phyloP scores from a whole-genome alignment of 306 rosid genomes.

The Betula pendula region DNA sequence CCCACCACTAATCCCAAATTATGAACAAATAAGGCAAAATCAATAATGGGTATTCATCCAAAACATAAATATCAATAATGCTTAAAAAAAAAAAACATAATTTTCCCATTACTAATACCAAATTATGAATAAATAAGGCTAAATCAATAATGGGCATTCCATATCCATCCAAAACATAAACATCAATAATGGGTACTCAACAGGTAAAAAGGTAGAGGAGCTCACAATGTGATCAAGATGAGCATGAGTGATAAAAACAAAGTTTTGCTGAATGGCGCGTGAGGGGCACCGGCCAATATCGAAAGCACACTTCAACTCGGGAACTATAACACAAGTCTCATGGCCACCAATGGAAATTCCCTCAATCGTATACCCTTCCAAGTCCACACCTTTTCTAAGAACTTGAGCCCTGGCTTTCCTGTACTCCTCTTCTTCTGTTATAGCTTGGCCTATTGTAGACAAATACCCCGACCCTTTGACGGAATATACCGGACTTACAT shows the following conservation, averaged over 20 bases:
- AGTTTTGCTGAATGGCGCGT: conserved; percentile 85
- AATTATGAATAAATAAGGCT: background rate
- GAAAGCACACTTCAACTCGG: conserved; percentile 87
- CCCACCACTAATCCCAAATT: background rate
- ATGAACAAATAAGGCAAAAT: background rate
- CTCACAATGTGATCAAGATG: conserved; percentile 99
- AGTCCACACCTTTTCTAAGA: conserved; percentile 61
- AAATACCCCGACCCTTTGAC: conserved; percentile 56
- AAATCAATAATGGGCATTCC: background rate
- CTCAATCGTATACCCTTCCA: conserved; percentile 79
- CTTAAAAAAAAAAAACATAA: background rate
- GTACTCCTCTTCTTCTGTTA: conserved; percentile 81
- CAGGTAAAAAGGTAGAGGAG: background rate
- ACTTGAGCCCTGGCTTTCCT: conserved; percentile 81
- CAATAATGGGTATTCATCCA: background rate
- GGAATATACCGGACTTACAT: conserved; percentile 36
- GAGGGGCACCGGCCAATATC: conserved; percentile 87
- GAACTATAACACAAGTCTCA: conserved; percentile 85
- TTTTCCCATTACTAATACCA: background rate
- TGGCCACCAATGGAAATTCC: conserved; percentile 91
- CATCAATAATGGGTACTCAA: background rate
- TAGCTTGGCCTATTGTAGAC: conserved; percentile 68
- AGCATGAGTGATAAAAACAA: conserved; percentile 85
- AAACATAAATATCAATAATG: background rate
- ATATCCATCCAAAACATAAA: background rate